phyloP scores from a whole-genome alignment of 805 yeast genomes.

The Ogataea trehalophila region DNA sequence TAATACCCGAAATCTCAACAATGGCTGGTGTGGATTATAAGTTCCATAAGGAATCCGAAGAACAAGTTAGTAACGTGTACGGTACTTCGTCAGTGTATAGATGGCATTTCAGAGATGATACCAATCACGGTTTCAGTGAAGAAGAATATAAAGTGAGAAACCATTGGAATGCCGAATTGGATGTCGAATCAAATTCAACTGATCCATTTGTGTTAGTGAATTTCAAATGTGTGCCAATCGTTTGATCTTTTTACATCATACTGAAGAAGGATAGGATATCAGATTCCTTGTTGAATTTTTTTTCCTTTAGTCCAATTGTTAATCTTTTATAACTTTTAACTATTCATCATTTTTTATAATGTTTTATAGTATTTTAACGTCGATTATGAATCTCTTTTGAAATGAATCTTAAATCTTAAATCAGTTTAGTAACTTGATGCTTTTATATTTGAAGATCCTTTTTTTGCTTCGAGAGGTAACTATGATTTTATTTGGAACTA shows the following conservation, averaged over 20 bases:
- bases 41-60: slow-evolving; percentile 42
- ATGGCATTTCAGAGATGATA: slow-evolving; percentile 59
- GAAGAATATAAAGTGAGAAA: slow-evolving; percentile 43
- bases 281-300: neutral
- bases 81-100: slow-evolving; percentile 42
- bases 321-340: too few species aligned
- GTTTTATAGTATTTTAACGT: too few species aligned
- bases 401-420: too few species aligned
- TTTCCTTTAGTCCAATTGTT: too few species aligned
- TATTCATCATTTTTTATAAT: too few species aligned
- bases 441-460: too few species aligned
- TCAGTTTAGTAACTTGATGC: too few species aligned
- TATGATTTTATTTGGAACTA: too few species aligned
- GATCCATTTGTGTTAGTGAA: slow-evolving; percentile 65
- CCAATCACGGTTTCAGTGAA: slow-evolving; percentile 50
- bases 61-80: slow-evolving; percentile 39
- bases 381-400: too few species aligned
- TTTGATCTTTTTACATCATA: neutral
- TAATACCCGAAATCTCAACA: slow-evolving; percentile 58
- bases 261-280: neutral
- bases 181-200: slow-evolving; percentile 60
- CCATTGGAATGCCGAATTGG: slow-evolving; percentile 62
- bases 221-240: slow-evolving; percentile 34
- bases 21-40: slow-evolving; percentile 49
- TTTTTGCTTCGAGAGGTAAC: too few species aligned